Percentiles rank a stretch among this genome's conserved stretches.
Conservation (phyloP, 2,329 filamentous ascomycete genomes). For the Cladosporium cucumerinum region DNA sequence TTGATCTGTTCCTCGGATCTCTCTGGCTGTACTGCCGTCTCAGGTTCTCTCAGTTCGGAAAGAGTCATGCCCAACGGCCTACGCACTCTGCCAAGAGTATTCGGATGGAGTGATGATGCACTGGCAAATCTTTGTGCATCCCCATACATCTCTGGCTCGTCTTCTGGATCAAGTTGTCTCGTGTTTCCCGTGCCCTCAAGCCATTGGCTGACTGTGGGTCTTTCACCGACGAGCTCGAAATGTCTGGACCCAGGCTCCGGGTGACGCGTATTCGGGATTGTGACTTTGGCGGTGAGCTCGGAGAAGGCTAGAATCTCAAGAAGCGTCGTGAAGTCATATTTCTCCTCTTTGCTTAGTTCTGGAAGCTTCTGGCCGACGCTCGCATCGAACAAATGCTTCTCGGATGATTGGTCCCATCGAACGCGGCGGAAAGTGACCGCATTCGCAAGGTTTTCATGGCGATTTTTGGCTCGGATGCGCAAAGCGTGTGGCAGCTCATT, state of each 20-base stretch:
- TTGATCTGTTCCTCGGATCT: neutral
- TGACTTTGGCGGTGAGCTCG: neutral
- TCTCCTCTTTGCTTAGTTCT: neutral
- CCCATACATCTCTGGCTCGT: slow-evolving; percentile 21
- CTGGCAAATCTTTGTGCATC: slow-evolving; percentile 23
- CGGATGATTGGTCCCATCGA: slow-evolving; percentile 13
- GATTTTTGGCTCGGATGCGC: neutral
- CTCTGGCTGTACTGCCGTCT: slow-evolving; percentile 1
- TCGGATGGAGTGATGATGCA: slow-evolving; percentile 16
- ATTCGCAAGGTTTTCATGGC: neutral
- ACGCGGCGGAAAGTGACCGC: slow-evolving; percentile 19
- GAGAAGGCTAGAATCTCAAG: neutral
- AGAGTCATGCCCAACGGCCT: slow-evolving; percentile 20
- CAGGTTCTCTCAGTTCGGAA: slow-evolving; percentile 12
- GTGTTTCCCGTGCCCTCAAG: slow-evolving; percentile 25
- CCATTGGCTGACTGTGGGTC: slow-evolving; percentile 25
- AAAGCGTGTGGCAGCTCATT: slow-evolving; percentile 18
- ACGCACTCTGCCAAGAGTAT: slow-evolving; percentile 16
- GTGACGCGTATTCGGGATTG: neutral
- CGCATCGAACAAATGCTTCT: slow-evolving; percentile 27
- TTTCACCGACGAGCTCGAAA: slow-evolving; percentile 16
- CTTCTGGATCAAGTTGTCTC: slow-evolving; percentile 19
- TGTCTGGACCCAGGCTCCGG: neutral
- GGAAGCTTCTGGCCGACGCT: slow-evolving; percentile 18
- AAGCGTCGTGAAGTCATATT: slow-evolving; percentile 4